Base-by-base conservation (phyloP, 371 early-diverging fungal genomes). In the Choanephora cucurbitarum region DNA sequence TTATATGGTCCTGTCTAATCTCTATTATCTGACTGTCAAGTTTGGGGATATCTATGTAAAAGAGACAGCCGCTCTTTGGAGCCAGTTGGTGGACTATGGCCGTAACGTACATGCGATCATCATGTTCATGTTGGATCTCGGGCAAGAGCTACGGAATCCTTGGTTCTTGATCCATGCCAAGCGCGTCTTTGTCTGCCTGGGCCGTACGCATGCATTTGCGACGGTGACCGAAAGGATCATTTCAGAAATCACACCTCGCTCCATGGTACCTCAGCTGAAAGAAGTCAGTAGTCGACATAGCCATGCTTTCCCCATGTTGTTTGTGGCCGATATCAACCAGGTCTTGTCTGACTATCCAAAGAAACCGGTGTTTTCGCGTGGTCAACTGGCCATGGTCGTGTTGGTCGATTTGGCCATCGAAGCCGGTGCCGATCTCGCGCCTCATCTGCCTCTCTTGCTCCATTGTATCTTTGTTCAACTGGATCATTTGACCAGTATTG, bases 1-100 rank as follows among this genome's bases (percentile, higher is more conserved):
- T 14, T 78, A 77, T 69, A 75, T 88, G 49, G 81, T 94, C 13
- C 70, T 96, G 15, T 89, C 84, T 33, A 93, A 94, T 67, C 64
- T 97, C 31, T 89, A 91, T 58, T 93, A 86, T 58, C 70, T 96
- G 47, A 95, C 95, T 0, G 82, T 91, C 52, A 88, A 86, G 58
- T 90, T 87, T 64, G 92, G 90, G 4, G 89, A 91, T 60, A 76
- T 84, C 4, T 89, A 85, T 53, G 81, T 92, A 44, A 77, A 84
- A 42, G 93, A 92, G 55, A 77, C 93, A 22, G 93, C 92, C 47
- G 79, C 75, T 7, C 52, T 93, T 9, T 96, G 96, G 96, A 75
- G 86, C 34, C 87, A 89, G 57, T 67, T 96, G 18, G 89, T 89
- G 0, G 85, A 84, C 52, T 78, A 84, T 57, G 78, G 79, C 22